These are phyloP conservation scores for Tarenaya hassleriana DNA, from an alignment of 345 rosid species.

Conservation along the genomic window DNA sequence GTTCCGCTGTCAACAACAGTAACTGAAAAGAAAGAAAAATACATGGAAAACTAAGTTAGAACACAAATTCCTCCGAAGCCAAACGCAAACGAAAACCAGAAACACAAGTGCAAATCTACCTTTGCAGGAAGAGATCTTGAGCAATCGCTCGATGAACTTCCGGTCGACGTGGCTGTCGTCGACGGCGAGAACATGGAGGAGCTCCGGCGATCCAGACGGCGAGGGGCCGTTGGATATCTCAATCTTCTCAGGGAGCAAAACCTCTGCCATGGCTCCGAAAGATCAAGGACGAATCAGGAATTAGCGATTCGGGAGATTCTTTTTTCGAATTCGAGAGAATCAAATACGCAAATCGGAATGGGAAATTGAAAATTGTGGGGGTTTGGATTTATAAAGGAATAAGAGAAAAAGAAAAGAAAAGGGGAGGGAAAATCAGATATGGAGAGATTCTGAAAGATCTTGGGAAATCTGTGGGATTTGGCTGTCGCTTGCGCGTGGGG, in stretches of 20 bases:
- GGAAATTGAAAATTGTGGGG: conserved; percentile 16
- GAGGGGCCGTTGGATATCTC: conserved; percentile 22
- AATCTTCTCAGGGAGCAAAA: conserved; percentile 23
- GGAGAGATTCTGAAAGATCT: conserved; percentile 29
- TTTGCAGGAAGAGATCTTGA: conserved; percentile 68
- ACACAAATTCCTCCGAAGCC: not conserved
- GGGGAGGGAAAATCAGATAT: conserved; percentile 19
- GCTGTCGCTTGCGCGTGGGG: conserved; percentile 26
- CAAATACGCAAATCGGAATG: not conserved
- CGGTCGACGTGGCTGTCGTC: conserved; percentile 83
- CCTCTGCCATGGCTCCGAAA: conserved; percentile 32
- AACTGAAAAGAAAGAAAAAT: conserved; percentile 32
- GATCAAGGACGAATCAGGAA: not conserved
- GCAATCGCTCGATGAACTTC: conserved; percentile 70
- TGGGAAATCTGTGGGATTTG: conserved; percentile 31
- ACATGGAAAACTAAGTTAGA: not conserved
- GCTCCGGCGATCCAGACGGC: conserved; percentile 35
- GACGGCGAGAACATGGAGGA: conserved; percentile 90
- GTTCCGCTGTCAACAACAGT: conserved; percentile 70
- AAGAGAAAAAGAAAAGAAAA: too few species aligned
- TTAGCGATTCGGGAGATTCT: not conserved
- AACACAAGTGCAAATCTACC: conserved; percentile 30
- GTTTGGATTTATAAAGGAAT: conserved; percentile 21
- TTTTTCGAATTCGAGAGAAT: not conserved
- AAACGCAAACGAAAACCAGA: not conserved